These are phyloP conservation scores for Aeschynomene evenia DNA, from an alignment of 306 rosid species.

Conservation along the genomic window DNA sequence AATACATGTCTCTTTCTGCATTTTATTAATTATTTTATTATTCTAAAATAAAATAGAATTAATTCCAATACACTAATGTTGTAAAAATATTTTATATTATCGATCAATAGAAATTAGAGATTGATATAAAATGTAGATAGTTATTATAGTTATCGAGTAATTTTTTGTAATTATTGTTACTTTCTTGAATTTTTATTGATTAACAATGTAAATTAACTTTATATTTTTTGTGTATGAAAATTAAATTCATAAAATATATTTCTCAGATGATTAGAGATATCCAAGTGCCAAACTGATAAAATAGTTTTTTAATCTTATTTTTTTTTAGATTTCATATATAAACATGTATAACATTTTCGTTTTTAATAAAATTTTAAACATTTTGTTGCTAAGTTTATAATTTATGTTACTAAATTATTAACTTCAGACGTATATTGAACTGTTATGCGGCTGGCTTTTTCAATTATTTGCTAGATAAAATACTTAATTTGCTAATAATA, in stretches of 20 bases:
- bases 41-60: neutral
- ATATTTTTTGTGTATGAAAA: no score
- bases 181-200: no score
- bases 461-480: neutral
- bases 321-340: neutral
- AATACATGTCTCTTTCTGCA: neutral
- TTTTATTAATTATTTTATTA: neutral
- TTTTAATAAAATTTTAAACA: neutral
- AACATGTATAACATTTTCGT: neutral
- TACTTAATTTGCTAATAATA: neutral
- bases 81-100: no score
- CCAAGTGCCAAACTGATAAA: neutral
- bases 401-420: neutral
- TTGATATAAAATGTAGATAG: no score
- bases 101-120: no score
- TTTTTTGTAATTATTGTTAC: no score
- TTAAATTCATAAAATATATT: no score
- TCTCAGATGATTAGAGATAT: neutral
- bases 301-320: neutral
- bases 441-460: conserved; percentile 14
- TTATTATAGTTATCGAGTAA: no score
- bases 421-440: neutral
- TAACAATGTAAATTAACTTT: no score
- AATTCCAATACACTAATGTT: no score
- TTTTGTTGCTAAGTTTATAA: neutral